Base-by-base conservation (phyloP, 768 basidiomycete genomes). In the Suillus plorans region DNA sequence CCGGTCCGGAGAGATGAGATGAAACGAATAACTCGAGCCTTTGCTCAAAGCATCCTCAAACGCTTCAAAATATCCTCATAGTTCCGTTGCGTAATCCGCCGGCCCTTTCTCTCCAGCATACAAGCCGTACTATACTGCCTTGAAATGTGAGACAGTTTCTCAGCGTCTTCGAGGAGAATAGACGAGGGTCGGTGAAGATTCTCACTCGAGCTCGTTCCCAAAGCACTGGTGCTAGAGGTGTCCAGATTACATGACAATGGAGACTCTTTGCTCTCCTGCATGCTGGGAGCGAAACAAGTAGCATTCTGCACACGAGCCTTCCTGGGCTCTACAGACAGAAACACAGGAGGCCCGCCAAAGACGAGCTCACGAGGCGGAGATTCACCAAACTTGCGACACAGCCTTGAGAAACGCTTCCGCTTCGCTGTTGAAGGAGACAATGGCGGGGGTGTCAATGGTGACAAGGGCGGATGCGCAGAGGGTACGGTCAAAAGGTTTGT, bases 91-190 rank as follows among this genome's bases (percentile, higher is more conserved):
- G 75, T 77, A 71, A 73, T 76, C 12, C 81, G 72, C 56, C 64
- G 68, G 10, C 79, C 78, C 22, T 74, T 76, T 66, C 76, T 77
- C 68, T 83, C 82, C 36, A 74, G 72, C 9, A 78, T 49, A 82
- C 83, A 83, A 52, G 76, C 76, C 49, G 70, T 70, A n/a, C 75
- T 76, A 53, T 68, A 67, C 20, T 70, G 69, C 36, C 64, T 71
- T 18, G 68, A 63, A 5, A 63, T 34, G 42, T 61, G 9, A 2
- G n/a, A 22, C 20, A n/a, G 20, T 36, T 5, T 20, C 10, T 31
- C 37, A 5, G 18, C 18, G 4, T 36, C 22, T 14, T 55, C 20
- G 12, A n/a, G 12, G 34, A 16, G 6, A 58, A 39, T 4, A 12
- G 16, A 18, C 18, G 58, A 31, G 18, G 58, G 39, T 16, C 3